A percentile compares a stretch with the other conserved stretches of the same genome.
These are phyloP conservation scores for Nelumbo lutea DNA, from an alignment of 164 flowering plant genomes.

Conservation along the genomic window DNA sequence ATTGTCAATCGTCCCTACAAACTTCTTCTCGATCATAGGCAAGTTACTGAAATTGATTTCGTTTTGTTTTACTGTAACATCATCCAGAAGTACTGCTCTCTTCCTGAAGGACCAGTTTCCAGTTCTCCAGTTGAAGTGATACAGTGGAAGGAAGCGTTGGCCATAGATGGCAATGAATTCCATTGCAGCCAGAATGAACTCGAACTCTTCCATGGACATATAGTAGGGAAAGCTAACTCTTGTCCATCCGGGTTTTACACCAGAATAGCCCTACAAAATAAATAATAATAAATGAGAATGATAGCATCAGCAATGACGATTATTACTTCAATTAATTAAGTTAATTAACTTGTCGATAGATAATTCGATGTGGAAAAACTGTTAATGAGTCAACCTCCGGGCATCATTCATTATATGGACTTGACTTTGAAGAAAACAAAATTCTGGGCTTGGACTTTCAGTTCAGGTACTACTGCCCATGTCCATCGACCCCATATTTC, in stretches of 20 bases:
- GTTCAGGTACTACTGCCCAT: no score
- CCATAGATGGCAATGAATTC: conserved; percentile 70
- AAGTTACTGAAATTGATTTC: background rate
- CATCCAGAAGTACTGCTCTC: conserved; percentile 15
- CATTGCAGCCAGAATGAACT: conserved; percentile 52
- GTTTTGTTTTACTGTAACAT: conserved; percentile 5
- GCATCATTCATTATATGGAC: no score
- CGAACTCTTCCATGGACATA: conserved; percentile 47
- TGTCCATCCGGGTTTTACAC: conserved; percentile 80
- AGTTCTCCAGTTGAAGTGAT: conserved; percentile 51
- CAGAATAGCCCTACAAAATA: conserved; percentile 57
- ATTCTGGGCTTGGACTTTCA: no score
- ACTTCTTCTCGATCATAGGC: conserved; percentile 1
- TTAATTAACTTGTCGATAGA: no score
- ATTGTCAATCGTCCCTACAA: background rate
- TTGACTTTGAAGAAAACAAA: no score
- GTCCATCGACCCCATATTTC: no score
- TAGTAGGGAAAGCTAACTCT: conserved; percentile 80
- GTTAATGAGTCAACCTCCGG: no score
- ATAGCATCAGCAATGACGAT: no score
- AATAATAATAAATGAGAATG: no score
- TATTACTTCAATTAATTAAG: no score
- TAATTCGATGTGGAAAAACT: no score
- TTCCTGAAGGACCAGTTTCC: conserved; percentile 57
- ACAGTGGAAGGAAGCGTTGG: conserved; percentile 69